Percentiles rank a stretch among this genome's conserved stretches.
Conservation (phyloP, 2,329 filamentous ascomycete species). For the Periconia sp. region DNA sequence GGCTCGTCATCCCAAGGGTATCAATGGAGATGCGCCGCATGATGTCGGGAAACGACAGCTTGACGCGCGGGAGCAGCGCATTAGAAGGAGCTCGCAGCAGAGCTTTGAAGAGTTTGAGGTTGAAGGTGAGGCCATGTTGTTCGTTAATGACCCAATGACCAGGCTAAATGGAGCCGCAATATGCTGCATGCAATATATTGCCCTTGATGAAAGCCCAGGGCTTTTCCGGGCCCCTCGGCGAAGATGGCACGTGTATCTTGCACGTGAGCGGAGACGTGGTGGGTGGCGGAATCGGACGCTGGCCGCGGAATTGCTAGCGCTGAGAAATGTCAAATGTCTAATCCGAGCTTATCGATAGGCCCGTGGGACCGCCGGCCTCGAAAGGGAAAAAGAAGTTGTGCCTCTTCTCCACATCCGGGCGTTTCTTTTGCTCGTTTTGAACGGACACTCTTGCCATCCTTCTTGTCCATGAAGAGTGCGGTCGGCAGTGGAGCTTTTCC, state of each 20-base stretch:
- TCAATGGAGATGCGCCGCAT: slow-evolving; percentile 39
- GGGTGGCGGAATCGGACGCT: not conserved
- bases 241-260: not conserved
- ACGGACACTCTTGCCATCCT: too few relatives aligned
- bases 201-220: slow-evolving; percentile 15
- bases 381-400: slow-evolving; percentile 14
- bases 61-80: slow-evolving; percentile 9
- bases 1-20: slow-evolving; percentile 31
- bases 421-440: slow-evolving; percentile 15
- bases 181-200: slow-evolving; percentile 26
- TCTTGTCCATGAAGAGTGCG: too few relatives aligned
- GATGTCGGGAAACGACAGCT: slow-evolving; percentile 1
- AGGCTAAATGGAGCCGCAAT: slow-evolving; percentile 40
- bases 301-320: slow-evolving; percentile 24
- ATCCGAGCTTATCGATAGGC: slow-evolving; percentile 41
- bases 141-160: slow-evolving; percentile 12
- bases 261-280: slow-evolving; percentile 20
- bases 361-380: slow-evolving; percentile 8
- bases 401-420: slow-evolving; percentile 11
- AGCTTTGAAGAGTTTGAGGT: slow-evolving; percentile 2
- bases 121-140: slow-evolving; percentile 28
- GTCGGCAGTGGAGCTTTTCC: too few relatives aligned
- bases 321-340: slow-evolving; percentile 13
- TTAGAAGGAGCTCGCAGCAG: slow-evolving; percentile 8
- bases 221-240: not conserved